phyloP scores from a whole-genome alignment of 2,329 filamentous ascomycete species.

The Phoma sp. region DNA sequence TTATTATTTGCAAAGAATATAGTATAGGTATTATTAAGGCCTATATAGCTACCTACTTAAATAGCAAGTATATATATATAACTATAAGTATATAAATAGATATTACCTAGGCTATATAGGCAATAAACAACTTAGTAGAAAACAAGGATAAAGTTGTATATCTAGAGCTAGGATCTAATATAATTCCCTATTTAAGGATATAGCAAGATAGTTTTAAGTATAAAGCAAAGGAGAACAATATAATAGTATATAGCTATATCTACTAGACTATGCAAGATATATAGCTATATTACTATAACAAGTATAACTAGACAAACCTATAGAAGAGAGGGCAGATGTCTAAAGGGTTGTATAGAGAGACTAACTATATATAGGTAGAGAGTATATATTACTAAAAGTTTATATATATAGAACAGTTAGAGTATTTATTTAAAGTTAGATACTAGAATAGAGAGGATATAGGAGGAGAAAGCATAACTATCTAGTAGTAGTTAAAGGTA shows the following conservation, averaged over 20 bases:
- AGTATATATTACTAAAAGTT: slow-evolving; percentile 1
- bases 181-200: not conserved
- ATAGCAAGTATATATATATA: not conserved
- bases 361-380: not conserved
- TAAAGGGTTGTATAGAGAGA: no score
- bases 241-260: no score
- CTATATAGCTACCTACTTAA: no score
- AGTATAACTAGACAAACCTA: not conserved
- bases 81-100: no score
- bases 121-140: no score
- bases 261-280: not conserved
- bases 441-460: no score
- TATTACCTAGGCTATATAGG: no score
- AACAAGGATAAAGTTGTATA: no score
- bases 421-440: not conserved
- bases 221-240: slow-evolving; percentile 3
- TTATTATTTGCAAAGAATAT: not conserved
- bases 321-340: not conserved
- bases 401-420: not conserved
- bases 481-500: no score
- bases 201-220: slow-evolving; percentile 2
- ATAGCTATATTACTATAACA: not conserved
- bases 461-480: no score
- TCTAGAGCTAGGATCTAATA: not conserved
- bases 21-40: no score